These are phyloP conservation scores for Monascus ruber DNA, from an alignment of 2,329 filamentous ascomycete species.

Conservation along the genomic window DNA sequence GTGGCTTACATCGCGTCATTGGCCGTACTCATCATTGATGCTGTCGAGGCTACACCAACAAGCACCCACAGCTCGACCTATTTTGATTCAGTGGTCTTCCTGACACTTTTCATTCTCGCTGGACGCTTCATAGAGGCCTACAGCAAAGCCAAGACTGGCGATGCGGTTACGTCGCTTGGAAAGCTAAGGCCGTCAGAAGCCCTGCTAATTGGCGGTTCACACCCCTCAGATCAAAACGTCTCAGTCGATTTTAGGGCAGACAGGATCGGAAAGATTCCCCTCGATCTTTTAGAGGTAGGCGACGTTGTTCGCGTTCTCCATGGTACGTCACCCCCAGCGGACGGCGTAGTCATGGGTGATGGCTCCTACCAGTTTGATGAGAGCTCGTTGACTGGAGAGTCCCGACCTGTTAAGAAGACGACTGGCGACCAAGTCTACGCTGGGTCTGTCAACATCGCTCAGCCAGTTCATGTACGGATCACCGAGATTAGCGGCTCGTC, in stretches of 20 bases:
- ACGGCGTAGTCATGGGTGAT: slow-evolving; percentile 50
- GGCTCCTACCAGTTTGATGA: slow-evolving; percentile 69
- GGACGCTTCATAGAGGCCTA: slow-evolving; percentile 58
- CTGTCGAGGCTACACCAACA: slow-evolving; percentile 23
- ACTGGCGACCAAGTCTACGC: slow-evolving; percentile 33
- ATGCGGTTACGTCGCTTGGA: slow-evolving; percentile 69
- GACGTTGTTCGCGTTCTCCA: slow-evolving; percentile 65
- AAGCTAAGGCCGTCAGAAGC: slow-evolving; percentile 70
- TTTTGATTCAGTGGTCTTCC: slow-evolving; percentile 86
- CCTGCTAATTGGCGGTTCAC: slow-evolving; percentile 43
- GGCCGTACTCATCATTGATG: slow-evolving; percentile 58
- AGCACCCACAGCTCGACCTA: slow-evolving; percentile 53
- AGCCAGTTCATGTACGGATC: slow-evolving; percentile 33
- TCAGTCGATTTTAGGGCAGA: slow-evolving; percentile 4
- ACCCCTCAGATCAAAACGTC: slow-evolving; percentile 1
- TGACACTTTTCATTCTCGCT: slow-evolving; percentile 75
- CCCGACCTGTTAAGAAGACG: slow-evolving; percentile 33
- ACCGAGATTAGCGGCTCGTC: slow-evolving; percentile 36
- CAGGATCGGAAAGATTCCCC: slow-evolving; percentile 36
- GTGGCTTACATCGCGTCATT: slow-evolving; percentile 81
- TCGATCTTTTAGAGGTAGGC: slow-evolving; percentile 63
- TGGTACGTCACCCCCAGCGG: slow-evolving; percentile 73
- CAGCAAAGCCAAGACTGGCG: slow-evolving; percentile 81
- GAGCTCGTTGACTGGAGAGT: slow-evolving; percentile 64
- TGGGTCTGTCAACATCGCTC: slow-evolving; percentile 37